Base-by-base conservation (phyloP, 192 early-diverging fungal genomes). In the Powellomyces hirtus region DNA sequence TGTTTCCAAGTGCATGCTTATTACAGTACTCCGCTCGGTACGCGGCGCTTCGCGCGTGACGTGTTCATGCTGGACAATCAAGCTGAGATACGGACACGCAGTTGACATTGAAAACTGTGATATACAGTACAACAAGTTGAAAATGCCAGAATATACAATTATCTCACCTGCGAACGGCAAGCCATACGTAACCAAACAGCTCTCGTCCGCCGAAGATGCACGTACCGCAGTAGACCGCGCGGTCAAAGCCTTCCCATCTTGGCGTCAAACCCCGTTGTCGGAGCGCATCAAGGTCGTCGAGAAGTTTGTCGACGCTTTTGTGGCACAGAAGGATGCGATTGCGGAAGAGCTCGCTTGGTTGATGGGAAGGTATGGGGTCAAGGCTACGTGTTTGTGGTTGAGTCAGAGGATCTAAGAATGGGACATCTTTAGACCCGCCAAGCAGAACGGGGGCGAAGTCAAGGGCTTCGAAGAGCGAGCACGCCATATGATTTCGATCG, bases 391-490 rank as follows among this genome's bases (percentile, higher is more conserved):
- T n/a, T n/a, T n/a, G n/a, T n/a, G n/a, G n/a, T n/a, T n/a, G n/a
- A n/a, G n/a, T n/a, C n/a, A n/a, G n/a, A n/a, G n/a, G n/a, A n/a
- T n/a, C n/a, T n/a, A n/a, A n/a, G n/a, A n/a, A n/a, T n/a, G n/a
- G n/a, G n/a, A n/a, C n/a, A n/a, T n/a, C 40, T n/a, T 42, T n/a
- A 5, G 81, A 11, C 91, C 91, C 10, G 59, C 84, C 24, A 66
- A 77, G 16, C 90, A 89, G 46, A 81, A 73, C 27, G 75, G 63
- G 4, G 86, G 88, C n/a, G 91, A 93, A 67, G 76, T 93, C 52
- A 81, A 83, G 62, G 91, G 89, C 13, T 84, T 89, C 16, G 71
- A 87, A 29, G 82, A 88, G 24, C 84, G 91, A 27, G 87, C 87
- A 24, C 68, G 75, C 18, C 86, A 90, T 61, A 81, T 93, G 82